Percentiles rank a stretch among this genome's conserved stretches.
Conservation (phyloP, 257 asterid genomes). For the Ajuga chamaepitys region DNA sequence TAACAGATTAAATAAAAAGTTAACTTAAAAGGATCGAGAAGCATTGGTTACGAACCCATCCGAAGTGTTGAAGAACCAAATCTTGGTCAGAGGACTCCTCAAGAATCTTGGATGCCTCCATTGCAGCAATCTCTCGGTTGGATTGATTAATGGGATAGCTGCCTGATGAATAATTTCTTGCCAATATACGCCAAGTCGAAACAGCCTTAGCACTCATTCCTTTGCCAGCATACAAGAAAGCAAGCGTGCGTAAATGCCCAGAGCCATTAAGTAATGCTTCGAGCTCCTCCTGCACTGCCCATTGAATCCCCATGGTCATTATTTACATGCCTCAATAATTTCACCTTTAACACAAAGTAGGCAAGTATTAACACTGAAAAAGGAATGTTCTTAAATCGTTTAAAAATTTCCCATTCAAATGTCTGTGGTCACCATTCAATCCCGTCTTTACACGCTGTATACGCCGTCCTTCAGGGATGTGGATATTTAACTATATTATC, state of each 20-base stretch:
- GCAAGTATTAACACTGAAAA: conserved; percentile 6
- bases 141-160: conserved; percentile 31
- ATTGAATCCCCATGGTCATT: conserved; percentile 46
- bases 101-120: conserved; percentile 77
- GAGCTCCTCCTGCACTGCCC: conserved; percentile 99
- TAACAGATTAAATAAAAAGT: neutral
- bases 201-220: conserved; percentile 89
- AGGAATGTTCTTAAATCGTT: neutral
- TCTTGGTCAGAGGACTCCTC: conserved; percentile 87
- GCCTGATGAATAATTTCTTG: conserved; percentile 54
- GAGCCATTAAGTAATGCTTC: conserved; percentile 79
- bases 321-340: conserved; percentile 14
- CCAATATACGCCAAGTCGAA: conserved; percentile 79
- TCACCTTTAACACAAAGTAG: neutral
- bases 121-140: conserved; percentile 55
- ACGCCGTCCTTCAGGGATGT: neutral
- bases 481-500: neutral
- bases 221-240: conserved; percentile 86
- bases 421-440: neutral
- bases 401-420: neutral
- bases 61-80: conserved; percentile 84
- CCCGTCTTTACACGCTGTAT: neutral
- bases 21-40: neutral
- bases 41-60: conserved; percentile 63
- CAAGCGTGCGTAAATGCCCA: conserved; percentile 91